Base-by-base conservation (phyloP, 345 rosid genomes). In the Euphorbia peplus region DNA sequence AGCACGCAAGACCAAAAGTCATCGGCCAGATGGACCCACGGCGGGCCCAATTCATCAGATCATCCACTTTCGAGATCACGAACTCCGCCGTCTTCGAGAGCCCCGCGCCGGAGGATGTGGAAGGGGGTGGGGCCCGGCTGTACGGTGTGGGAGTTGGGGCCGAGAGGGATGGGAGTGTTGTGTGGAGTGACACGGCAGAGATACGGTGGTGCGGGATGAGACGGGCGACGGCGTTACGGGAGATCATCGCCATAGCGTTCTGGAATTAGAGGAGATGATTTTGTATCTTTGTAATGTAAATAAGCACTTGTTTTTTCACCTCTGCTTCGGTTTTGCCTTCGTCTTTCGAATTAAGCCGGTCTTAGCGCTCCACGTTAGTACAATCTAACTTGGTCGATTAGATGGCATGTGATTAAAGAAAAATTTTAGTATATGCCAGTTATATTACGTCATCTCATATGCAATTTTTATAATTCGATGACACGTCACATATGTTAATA, bases 11-110 rank as follows among this genome's bases (percentile, higher is more conserved):
- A 4, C 99, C 98, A 66, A 95, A 91, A 29, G 99, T 91, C 99
- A 95, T 95, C 68, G 99, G 99, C 99, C 99, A 95, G 75, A 95
- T 87, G 76, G 98, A 95, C 4, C 98, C 99, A 2, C 93, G 86
- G 30, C 98, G 95, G 56, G 95, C 93, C 89, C 90, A 95, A 80
- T 95, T 95, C 79, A 93, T 68, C 71, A 92, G 91, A 73, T 91
- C 96, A 63, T 93, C 98, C 13, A 93, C 97, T 80, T 93, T 93
- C 1, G 97, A 91, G 77, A 93, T 89, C 75, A 93, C 98, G 61
- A 60, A 93, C 62, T 93, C 97, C 15, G 96, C 98, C 35, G 91
- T 25, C 88, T 91, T 90, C 3, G 98, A 86, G 21, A 93, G 73
- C 8, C 97, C 95, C 1, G 87, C 52, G 22, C 84, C 87, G 24